A percentile compares a stretch with the other conserved stretches of the same genome.
phyloP scores from a whole-genome alignment of 305 asterid genomes.

The Fraxinus platypoda region DNA sequence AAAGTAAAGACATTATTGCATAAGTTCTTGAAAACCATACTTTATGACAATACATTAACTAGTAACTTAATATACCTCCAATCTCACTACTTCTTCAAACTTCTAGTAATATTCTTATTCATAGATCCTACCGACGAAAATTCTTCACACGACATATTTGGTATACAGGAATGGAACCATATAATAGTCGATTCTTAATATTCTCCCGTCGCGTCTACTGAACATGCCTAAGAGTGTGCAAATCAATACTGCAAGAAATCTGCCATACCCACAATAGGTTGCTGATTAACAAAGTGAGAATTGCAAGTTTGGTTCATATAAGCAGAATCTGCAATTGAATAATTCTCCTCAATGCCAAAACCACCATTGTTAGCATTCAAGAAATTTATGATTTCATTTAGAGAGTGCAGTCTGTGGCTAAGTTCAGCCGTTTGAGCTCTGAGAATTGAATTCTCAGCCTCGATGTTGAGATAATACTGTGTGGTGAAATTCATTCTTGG shows the following conservation, averaged over 20 bases:
- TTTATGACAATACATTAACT: too few relatives aligned
- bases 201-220: not conserved
- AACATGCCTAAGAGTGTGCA: not conserved
- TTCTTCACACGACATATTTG: not conserved
- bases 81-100: not conserved
- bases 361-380: conserved; percentile 15
- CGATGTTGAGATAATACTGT: conserved; percentile 47
- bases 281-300: conserved; percentile 38
- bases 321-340: conserved; percentile 21
- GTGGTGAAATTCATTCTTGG: conserved; percentile 42
- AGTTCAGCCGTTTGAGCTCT: conserved; percentile 76
- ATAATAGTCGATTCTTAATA: not conserved
- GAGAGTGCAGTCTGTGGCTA: conserved; percentile 62
- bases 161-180: not conserved
- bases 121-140: not conserved
- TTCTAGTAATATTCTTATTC: not conserved
- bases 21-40: too few relatives aligned
- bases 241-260: conserved; percentile 42
- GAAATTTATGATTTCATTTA: conserved; percentile 50
- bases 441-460: conserved; percentile 73
- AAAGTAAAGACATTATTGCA: not conserved
- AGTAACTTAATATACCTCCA: not conserved
- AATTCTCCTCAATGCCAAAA: not conserved
- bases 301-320: conserved; percentile 46
- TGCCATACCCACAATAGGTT: conserved; percentile 55